Percentiles rank a stretch among this genome's conserved stretches.
These are phyloP conservation scores for Xylariaceae sp. DNA, from an alignment of 2,329 filamentous ascomycete genomes.

Conservation along the genomic window DNA sequence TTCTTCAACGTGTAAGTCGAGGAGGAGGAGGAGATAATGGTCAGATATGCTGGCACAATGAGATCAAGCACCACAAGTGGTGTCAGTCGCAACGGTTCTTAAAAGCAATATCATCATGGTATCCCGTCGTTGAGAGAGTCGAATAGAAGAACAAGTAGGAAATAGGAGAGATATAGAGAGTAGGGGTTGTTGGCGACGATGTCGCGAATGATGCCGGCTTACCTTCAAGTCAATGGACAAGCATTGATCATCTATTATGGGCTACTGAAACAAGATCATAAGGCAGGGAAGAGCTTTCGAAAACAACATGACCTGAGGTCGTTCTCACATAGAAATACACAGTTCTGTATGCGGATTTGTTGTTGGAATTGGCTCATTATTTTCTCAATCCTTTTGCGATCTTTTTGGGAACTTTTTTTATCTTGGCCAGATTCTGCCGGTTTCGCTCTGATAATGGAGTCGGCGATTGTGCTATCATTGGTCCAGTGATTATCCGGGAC, in stretches of 20 bases:
- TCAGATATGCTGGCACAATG: conserved; percentile 48
- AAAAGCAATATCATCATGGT: conserved; percentile 47
- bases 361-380: not conserved
- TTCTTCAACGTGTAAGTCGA: not conserved
- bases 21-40: not conserved
- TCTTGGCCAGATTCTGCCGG: conserved; percentile 19
- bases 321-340: not conserved
- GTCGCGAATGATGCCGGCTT: not conserved
- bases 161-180: not conserved
- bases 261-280: not conserved
- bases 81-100: conserved; percentile 58
- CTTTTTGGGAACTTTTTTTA: conserved; percentile 5
- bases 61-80: conserved; percentile 47
- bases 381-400: not conserved
- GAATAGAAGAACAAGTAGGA: not conserved
- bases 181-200: too few relatives aligned
- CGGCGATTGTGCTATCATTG: not conserved
- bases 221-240: not conserved
- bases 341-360: not conserved
- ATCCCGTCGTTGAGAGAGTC: conserved; percentile 36
- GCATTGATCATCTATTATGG: not conserved
- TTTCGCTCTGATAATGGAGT: not conserved
- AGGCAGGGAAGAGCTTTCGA: not conserved
- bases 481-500: conserved; percentile 20
- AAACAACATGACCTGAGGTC: not conserved